Evolutionary conservation across 2,329 filamentous ascomycete species (phyloP).

Genomic region (Samsoniella hepiali): DNA sequence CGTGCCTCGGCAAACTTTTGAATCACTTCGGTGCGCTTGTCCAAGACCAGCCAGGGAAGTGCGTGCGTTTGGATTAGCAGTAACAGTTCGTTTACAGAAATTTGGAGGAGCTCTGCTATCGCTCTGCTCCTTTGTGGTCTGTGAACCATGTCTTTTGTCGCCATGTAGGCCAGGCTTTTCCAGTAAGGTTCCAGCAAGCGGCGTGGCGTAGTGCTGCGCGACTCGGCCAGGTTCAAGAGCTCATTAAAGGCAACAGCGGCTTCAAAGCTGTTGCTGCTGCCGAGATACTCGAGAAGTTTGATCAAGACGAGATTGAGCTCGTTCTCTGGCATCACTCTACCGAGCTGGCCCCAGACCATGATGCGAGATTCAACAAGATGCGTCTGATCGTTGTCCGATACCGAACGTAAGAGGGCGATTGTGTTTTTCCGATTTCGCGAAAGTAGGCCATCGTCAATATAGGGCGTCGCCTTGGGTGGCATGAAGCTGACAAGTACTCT

Average conservation of each 20-base stretch:
- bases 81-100: slow-evolving; percentile 71
- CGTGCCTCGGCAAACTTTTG: slow-evolving; percentile 76
- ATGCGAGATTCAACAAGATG: slow-evolving; percentile 80
- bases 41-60: slow-evolving; percentile 80
- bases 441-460: slow-evolving; percentile 27
- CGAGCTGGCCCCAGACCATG: slow-evolving; percentile 81
- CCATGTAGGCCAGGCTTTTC: slow-evolving; percentile 76
- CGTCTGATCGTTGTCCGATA: slow-evolving; percentile 66
- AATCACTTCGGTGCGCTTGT: slow-evolving; percentile 73
- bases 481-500: slow-evolving; percentile 66
- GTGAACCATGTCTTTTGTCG: slow-evolving; percentile 75
- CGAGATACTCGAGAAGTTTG: slow-evolving; percentile 80
- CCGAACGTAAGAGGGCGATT: slow-evolving; percentile 66
- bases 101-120: slow-evolving; percentile 76
- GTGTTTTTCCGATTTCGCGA: slow-evolving; percentile 58
- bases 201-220: slow-evolving; percentile 57
- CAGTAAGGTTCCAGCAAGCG: slow-evolving; percentile 84
- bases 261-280: slow-evolving; percentile 75
- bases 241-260: slow-evolving; percentile 82
- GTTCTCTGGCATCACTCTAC: slow-evolving; percentile 70
- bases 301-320: slow-evolving; percentile 85
- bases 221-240: slow-evolving; percentile 68
- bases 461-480: slow-evolving; percentile 26
- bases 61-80: slow-evolving; percentile 75
- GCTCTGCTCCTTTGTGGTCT: slow-evolving; percentile 79